These are phyloP conservation scores for Calonectria pseudoreteaudii DNA, from an alignment of 2,329 filamentous ascomycete genomes.

Conservation along the genomic window DNA sequence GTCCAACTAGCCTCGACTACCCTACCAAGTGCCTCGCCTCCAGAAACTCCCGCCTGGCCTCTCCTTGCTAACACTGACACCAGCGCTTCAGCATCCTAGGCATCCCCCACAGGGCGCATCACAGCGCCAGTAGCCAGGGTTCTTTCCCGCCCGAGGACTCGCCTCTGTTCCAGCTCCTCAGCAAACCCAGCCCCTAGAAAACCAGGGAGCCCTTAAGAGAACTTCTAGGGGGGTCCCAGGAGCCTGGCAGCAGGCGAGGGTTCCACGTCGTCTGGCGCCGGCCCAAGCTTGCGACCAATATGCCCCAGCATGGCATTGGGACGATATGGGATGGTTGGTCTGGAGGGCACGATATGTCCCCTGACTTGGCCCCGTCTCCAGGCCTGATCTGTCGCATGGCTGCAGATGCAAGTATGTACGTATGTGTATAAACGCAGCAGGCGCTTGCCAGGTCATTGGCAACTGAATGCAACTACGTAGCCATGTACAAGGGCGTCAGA, in stretches of 20 bases:
- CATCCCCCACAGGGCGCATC: constrained; percentile 43
- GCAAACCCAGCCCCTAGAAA: constrained; percentile 11
- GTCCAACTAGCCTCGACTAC: background rate
- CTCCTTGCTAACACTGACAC: constrained; percentile 29
- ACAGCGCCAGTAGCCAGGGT: constrained; percentile 42
- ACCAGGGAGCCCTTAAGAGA: constrained; percentile 24
- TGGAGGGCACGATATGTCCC: constrained; percentile 34
- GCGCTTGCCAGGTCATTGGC: constrained; percentile 30
- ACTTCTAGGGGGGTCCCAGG: constrained; percentile 34
- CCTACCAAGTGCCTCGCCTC: background rate
- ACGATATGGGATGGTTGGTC: constrained; percentile 34
- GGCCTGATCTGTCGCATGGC: constrained; percentile 32
- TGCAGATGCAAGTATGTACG: constrained; percentile 24
- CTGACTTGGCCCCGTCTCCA: constrained; percentile 31
- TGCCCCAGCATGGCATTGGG: constrained; percentile 39
- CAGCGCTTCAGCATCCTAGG: constrained; percentile 23
- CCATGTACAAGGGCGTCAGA: background rate
- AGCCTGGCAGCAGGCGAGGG: constrained; percentile 33
- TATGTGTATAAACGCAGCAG: constrained; percentile 30
- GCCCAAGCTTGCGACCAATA: constrained; percentile 35
- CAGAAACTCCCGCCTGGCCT: constrained; percentile 14
- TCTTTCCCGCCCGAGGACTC: constrained; percentile 35
- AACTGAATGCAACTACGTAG: background rate
- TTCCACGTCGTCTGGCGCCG: constrained; percentile 36
- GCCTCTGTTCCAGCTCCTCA: constrained; percentile 13